Evolutionary conservation across 2,329 filamentous ascomycete genomes (phyloP).

Genomic region (Tolypocladium tundrense): DNA sequence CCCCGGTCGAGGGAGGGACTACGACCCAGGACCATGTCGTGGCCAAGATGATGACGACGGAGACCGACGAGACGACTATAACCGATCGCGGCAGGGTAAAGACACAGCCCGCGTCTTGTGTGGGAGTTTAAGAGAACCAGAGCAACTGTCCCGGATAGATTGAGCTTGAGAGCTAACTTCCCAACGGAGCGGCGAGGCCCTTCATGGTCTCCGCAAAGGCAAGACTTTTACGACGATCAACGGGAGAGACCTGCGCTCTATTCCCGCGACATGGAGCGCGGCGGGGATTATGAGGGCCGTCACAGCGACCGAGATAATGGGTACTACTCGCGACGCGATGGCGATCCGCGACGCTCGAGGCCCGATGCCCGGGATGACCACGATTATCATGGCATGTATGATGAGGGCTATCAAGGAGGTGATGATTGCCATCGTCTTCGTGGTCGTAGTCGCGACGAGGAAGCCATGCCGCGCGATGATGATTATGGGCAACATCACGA

Average conservation of each 20-base stretch:
- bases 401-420: conserved; percentile 20
- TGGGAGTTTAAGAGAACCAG: conserved; percentile 9
- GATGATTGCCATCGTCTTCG: conserved; percentile 6
- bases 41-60: conserved; percentile 15
- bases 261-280: conserved; percentile 13
- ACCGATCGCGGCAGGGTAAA: conserved; percentile 42
- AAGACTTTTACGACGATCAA: conserved; percentile 24
- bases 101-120: conserved; percentile 23
- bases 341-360: conserved; percentile 13
- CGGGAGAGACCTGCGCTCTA: conserved; percentile 16
- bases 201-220: conserved; percentile 32
- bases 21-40: conserved; percentile 6
- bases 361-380: conserved; percentile 17
- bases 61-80: conserved; percentile 27
- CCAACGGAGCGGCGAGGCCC: conserved; percentile 31
- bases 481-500: conserved; percentile 8
- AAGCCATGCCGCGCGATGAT: conserved; percentile 10
- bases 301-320: conserved; percentile 18
- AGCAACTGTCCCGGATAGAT: conserved; percentile 11
- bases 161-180: conserved; percentile 34
- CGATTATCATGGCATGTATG: conserved; percentile 28
- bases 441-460: conserved; percentile 10
- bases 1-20: conserved; percentile 15
- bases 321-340: conserved; percentile 11
- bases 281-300: conserved; percentile 12